Percentiles rank a stretch among this genome's conserved stretches.
These are phyloP conservation scores for Puccinia polysora DNA, from an alignment of 1,284 basidiomycete genomes.

Conservation along the genomic window DNA sequence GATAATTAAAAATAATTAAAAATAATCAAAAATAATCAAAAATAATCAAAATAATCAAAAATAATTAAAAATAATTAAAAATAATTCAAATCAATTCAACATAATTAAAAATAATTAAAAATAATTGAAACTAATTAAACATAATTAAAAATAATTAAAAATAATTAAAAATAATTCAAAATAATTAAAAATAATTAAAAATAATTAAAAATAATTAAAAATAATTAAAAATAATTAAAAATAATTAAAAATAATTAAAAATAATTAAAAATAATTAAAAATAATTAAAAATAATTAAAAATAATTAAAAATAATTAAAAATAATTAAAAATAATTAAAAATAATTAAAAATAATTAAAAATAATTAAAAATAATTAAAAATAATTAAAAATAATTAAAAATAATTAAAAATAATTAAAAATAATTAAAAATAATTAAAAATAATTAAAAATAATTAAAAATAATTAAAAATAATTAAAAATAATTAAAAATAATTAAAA, in stretches of 20 bases:
- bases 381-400: neutral
- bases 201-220: neutral
- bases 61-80: neutral
- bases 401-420: neutral
- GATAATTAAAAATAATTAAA: no score
- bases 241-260: neutral
- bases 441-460: neutral
- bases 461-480: no score
- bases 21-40: no score
- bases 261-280: neutral
- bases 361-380: neutral
- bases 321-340: neutral
- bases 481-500: no score
- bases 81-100: neutral
- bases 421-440: neutral
- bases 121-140: neutral
- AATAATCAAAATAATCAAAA: neutral
- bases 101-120: no score
- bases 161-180: neutral
- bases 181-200: neutral
- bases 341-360: neutral
- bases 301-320: no score
- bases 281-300: no score
- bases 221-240: neutral
- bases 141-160: neutral